phyloP scores from a whole-genome alignment of 352 stramenopile genomes.

The Aphanomyces euteiches region DNA sequence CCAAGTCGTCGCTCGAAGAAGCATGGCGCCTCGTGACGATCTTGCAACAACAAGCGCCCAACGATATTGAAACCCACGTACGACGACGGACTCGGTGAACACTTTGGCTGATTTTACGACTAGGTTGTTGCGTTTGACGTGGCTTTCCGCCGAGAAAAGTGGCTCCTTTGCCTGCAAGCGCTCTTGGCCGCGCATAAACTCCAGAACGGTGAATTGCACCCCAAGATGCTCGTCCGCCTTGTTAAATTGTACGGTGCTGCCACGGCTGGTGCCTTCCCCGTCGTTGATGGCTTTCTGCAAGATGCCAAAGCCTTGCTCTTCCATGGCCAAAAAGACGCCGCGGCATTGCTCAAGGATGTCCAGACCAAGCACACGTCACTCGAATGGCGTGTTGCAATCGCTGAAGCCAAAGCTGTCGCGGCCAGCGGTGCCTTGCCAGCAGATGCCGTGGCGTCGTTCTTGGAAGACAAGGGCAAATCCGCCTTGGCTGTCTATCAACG shows the following conservation, averaged over 20 bases:
- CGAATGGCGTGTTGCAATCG: constrained; percentile 23
- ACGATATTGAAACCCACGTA: constrained; percentile 58
- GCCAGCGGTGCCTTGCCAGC: neutral
- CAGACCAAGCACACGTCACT: constrained; percentile 8
- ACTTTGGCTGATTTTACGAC: neutral
- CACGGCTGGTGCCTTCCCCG: neutral
- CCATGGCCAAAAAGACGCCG: constrained; percentile 23
- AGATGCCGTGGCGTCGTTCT: neutral
- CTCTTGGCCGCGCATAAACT: constrained; percentile 38
- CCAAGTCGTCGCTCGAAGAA: constrained; percentile 66
- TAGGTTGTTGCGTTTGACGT: constrained; percentile 67
- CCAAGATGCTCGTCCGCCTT: constrained; percentile 12
- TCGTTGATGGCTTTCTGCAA: constrained; percentile 1
- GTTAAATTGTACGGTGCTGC: constrained; percentile 15
- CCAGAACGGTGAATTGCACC: neutral
- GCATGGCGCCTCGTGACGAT: constrained; percentile 74
- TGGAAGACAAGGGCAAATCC: constrained; percentile 23
- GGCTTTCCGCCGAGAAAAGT: constrained; percentile 66
- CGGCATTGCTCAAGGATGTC: constrained; percentile 12
- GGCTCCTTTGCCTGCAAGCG: constrained; percentile 70
- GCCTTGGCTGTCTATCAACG: constrained; percentile 1
- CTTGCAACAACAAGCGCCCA: constrained; percentile 55
- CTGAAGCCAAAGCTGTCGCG: constrained; percentile 10
- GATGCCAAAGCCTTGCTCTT: constrained; percentile 24
- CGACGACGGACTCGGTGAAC: neutral